A percentile compares a stretch with the other conserved stretches of the same genome.
Conservation (phyloP, 257 asterid genomes). For the Anisodus acutangulus region DNA sequence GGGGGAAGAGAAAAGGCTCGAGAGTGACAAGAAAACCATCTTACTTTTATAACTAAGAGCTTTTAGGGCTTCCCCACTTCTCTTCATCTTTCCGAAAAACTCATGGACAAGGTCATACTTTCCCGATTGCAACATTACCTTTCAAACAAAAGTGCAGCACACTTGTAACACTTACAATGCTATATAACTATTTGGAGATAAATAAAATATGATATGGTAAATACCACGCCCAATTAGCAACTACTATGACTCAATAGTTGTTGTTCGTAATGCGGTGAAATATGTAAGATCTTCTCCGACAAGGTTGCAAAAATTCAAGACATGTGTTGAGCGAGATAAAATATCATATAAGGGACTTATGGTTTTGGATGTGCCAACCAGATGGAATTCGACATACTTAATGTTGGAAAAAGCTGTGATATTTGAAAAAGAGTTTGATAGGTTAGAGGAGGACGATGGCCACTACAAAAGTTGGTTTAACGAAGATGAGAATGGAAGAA, state of each 20-base stretch:
- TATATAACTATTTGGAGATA: constrained; percentile 33
- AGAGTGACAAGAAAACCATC: constrained; percentile 21
- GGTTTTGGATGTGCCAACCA: too few relatives aligned
- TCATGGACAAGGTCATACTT: constrained; percentile 74
- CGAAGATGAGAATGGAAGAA: too few relatives aligned
- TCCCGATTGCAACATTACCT: constrained; percentile 93
- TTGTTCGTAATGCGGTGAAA: too few relatives aligned
- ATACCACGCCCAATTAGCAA: neutral
- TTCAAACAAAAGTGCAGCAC: constrained; percentile 46
- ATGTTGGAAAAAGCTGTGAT: too few relatives aligned
- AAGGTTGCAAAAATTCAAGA: too few relatives aligned
- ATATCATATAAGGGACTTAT: too few relatives aligned
- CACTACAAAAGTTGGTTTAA: too few relatives aligned
- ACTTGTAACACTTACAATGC: constrained; percentile 27
- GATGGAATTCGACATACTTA: too few relatives aligned
- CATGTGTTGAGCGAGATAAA: too few relatives aligned
- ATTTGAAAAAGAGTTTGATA: too few relatives aligned
- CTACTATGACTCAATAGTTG: neutral
- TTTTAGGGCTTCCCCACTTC: constrained; percentile 78
- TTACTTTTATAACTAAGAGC: constrained; percentile 93
- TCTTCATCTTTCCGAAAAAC: constrained; percentile 74
- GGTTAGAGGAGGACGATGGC: too few relatives aligned
- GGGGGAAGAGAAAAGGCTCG: neutral
- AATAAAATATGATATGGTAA: constrained; percentile 13
- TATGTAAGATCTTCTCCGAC: too few relatives aligned